These are phyloP conservation scores for Wickerhamomyces rabaulensis DNA, from an alignment of 805 yeast genomes.

Conservation along the genomic window DNA sequence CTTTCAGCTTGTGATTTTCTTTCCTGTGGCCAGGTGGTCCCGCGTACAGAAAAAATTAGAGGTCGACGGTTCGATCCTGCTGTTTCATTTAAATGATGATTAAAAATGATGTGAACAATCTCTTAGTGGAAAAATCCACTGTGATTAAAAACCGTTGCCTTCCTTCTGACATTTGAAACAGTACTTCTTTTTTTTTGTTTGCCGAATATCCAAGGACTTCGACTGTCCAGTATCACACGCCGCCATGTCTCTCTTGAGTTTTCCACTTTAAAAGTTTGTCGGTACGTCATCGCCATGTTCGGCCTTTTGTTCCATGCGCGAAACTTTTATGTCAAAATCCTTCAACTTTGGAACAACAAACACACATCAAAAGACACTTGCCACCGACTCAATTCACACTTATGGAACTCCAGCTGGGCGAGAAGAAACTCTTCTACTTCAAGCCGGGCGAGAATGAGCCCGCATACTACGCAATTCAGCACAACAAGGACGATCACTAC, in stretches of 20 bases:
- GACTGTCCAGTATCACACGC: too few relatives aligned
- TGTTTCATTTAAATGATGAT: conserved; percentile 1
- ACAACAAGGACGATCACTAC: conserved; percentile 1
- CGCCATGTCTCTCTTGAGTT: too few relatives aligned
- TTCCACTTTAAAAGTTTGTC: too few relatives aligned
- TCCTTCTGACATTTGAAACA: conserved; percentile 1
- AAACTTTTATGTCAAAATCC: background rate
- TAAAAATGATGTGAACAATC: background rate
- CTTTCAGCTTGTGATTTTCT: background rate
- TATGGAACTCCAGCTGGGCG: conserved; percentile 12
- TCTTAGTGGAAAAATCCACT: background rate
- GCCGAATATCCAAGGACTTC: too few relatives aligned
- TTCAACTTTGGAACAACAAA: background rate
- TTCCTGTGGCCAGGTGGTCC: background rate
- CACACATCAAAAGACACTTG: background rate
- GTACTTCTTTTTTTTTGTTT: background rate
- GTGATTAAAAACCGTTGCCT: conserved; percentile 1
- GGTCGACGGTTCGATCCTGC: background rate
- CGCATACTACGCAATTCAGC: conserved; percentile 22
- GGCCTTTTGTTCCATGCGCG: background rate
- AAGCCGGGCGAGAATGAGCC: conserved; percentile 24
- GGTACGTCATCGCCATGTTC: too few relatives aligned
- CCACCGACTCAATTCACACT: background rate
- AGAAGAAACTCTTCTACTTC: conserved; percentile 19
- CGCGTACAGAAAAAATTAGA: background rate